Percentiles rank a stretch among this genome's conserved stretches.
Evolutionary conservation across 2,329 filamentous ascomycete species (phyloP).

Genomic region (Stemphylium beticola): DNA sequence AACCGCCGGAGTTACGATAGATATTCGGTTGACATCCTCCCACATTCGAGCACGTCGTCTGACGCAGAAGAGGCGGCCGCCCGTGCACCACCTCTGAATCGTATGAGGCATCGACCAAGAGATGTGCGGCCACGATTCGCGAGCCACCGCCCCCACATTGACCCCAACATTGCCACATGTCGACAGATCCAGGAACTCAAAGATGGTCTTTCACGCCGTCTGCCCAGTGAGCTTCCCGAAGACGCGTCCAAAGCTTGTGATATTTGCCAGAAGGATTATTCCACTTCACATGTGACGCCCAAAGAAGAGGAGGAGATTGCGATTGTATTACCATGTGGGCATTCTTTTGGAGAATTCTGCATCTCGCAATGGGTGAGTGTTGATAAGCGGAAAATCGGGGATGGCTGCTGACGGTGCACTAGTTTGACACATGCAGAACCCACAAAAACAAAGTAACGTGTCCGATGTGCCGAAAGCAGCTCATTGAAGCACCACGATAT

Average conservation of each 20-base stretch:
- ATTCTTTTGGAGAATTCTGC: conserved; percentile 46
- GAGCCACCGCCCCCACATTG: conserved; percentile 15
- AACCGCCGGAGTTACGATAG: conserved; percentile 41
- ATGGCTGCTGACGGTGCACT: conserved; percentile 1
- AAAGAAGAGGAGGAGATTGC: conserved; percentile 43
- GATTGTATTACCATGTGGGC: conserved; percentile 44
- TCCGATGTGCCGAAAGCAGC: conserved; percentile 46
- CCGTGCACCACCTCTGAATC: conserved; percentile 27
- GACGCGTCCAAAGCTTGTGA: conserved; percentile 37
- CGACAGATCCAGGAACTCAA: conserved; percentile 42
- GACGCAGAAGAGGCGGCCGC: conserved; percentile 35
- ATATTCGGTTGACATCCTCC: conserved; percentile 34
- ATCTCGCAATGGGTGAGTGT: conserved; percentile 40
- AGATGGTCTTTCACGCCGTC: conserved; percentile 30
- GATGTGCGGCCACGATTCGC: conserved; percentile 24
- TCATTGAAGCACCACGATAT: conserved; percentile 33
- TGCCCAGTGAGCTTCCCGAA: conserved; percentile 36
- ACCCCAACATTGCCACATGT: conserved; percentile 32
- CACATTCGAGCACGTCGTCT: conserved; percentile 27
- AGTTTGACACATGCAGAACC: conserved; percentile 40
- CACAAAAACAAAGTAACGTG: conserved; percentile 48
- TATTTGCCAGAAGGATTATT: conserved; percentile 48
- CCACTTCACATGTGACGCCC: conserved; percentile 31
- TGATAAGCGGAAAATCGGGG: background rate
- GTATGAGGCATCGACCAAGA: conserved; percentile 21